Evolutionary conservation across 371 early-diverging fungal genomes (phyloP), one percentile per base, ranked within the genome.

Genomic region (Smittium culicis): DNA sequence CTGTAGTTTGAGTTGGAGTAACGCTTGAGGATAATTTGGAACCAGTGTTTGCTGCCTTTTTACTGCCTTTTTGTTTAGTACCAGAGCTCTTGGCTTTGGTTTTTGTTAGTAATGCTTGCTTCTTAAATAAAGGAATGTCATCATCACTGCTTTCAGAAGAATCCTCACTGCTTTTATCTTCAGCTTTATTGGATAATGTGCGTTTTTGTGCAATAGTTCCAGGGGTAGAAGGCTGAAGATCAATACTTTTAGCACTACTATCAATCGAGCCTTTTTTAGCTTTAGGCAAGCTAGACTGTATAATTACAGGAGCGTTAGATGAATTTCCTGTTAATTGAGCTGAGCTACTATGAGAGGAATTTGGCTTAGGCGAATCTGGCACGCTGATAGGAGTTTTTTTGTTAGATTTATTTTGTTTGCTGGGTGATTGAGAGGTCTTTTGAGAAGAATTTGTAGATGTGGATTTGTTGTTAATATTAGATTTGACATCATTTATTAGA

Each of bases 401-500:
- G 20, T 45, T 45, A 11, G 45, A 45, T 20, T 11, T 20, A 11
- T 45, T 20, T 20, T 11, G 5, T 45, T 45, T 45, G 5, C 11
- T 45, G 5, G 5, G 45, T 45, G 11, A 5, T 45, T 45, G 45
- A 11, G 5, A 20, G 5, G 20, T 11, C 5, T 5, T 45, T 5
- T 5, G 11, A 11, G 5, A 5, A 45, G 45, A 45, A 11, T 45
- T 20, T 11, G 5, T 45, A 45, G 20, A 5, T 45, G 5, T 5
- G 20, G 45, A 20, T 45, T 20, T 59, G 60, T 25, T 59, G 25
- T 29, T 59, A 32, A 59, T 59, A 32, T 59, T 59, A 5, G 60
- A 5, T 59, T 32, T 27, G n/a, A 59, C 60, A 32, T 59, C 60
- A 32, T 59, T 29, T 11, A 59, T 59, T 11, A 59, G 60, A 25